Percentiles rank a stretch among this genome's conserved stretches.
phyloP scores from a whole-genome alignment of 306 rosid species.

The Cotoneaster glaucophyllus region DNA sequence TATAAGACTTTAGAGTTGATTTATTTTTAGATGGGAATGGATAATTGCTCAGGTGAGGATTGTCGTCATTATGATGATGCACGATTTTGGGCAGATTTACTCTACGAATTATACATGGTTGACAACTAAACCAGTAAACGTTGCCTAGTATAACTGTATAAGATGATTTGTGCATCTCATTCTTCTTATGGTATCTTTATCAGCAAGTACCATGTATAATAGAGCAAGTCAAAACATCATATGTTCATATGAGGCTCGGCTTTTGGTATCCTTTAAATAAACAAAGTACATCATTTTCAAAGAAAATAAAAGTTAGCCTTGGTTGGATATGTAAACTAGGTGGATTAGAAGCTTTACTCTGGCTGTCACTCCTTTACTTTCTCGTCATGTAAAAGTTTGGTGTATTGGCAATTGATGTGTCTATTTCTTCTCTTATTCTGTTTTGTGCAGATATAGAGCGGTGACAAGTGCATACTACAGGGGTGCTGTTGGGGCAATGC shows the following conservation, averaged over 20 bases:
- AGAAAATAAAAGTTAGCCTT: background rate
- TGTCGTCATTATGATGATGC: background rate
- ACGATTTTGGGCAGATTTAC: background rate
- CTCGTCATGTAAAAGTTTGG: too few species aligned
- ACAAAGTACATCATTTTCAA: background rate
- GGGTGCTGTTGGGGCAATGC: constrained; percentile 98
- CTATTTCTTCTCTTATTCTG: background rate
- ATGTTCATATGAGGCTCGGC: background rate
- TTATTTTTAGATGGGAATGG: background rate
- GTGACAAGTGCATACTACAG: constrained; percentile 97
- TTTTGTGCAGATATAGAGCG: constrained; percentile 70
- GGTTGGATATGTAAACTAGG: background rate
- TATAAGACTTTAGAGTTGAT: background rate
- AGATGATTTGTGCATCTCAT: background rate
- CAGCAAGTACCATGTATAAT: too few species aligned
- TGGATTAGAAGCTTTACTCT: background rate
- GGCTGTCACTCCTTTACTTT: background rate
- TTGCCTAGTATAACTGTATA: background rate
- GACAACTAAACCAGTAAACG: background rate
- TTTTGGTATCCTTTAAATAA: background rate
- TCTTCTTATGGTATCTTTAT: background rate
- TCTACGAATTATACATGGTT: background rate
- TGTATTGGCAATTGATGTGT: constrained; percentile 6
- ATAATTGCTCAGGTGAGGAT: background rate
- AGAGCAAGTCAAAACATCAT: background rate